A percentile compares a stretch with the other conserved stretches of the same genome.
Evolutionary conservation across 2,329 filamentous ascomycete genomes (phyloP).

Genomic region (Diaporthe humulicola): DNA sequence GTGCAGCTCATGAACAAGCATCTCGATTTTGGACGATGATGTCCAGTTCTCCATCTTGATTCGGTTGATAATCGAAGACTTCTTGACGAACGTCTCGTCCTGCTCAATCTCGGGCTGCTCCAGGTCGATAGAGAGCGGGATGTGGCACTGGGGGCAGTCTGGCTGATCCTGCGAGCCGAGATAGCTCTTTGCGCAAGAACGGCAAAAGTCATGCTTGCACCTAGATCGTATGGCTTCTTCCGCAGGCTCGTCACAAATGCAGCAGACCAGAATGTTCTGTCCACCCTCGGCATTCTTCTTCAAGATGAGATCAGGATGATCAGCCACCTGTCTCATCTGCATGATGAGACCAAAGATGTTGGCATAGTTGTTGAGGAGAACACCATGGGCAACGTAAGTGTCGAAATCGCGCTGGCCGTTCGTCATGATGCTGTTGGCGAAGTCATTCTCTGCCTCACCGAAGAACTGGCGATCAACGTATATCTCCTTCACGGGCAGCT

Average conservation of each 20-base stretch:
- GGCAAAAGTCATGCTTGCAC: conserved; percentile 94
- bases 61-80: conserved; percentile 96
- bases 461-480: conserved; percentile 96
- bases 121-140: conserved; percentile 88
- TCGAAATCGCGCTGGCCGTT: conserved; percentile 91
- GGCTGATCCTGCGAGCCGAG: conserved; percentile 81
- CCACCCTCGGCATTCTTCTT: conserved; percentile 89
- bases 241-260: conserved; percentile 95
- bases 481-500: conserved; percentile 94
- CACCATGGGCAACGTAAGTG: conserved; percentile 93
- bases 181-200: conserved; percentile 83
- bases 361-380: conserved; percentile 96
- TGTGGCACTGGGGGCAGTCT: conserved; percentile 93
- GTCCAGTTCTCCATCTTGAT: conserved; percentile 99
- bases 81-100: conserved; percentile 88
- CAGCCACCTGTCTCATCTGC: conserved; percentile 98
- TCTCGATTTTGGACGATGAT: conserved; percentile 97
- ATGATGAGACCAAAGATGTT: conserved; percentile 99
- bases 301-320: conserved; percentile 93
- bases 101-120: conserved; percentile 97
- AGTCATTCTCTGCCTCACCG: conserved; percentile 94
- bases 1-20: conserved; percentile 94
- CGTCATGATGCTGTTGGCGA: conserved; percentile 95
- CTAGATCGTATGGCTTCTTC: conserved; percentile 94
- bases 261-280: conserved; percentile 91